A percentile compares a stretch with the other conserved stretches of the same genome.
Conservation (phyloP, 2,329 filamentous ascomycete species). For the Trichophyton simii region DNA sequence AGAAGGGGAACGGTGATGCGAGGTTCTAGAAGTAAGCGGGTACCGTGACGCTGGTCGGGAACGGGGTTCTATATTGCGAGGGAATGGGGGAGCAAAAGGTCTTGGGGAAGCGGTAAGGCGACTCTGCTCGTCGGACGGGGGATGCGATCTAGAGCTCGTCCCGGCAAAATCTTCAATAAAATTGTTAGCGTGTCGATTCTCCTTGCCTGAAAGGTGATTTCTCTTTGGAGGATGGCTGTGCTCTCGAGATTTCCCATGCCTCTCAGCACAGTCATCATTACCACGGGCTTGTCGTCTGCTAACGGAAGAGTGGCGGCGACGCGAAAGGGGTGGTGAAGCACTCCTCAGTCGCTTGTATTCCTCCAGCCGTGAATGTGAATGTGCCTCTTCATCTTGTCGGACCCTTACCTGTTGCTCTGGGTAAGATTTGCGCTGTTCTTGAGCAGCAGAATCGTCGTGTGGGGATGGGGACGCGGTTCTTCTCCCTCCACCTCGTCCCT, state of each 20-base stretch:
- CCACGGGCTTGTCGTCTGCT: constrained; percentile 24
- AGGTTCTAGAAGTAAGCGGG: constrained; percentile 22
- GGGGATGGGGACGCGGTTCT: constrained; percentile 15
- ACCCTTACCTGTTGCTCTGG: constrained; percentile 15
- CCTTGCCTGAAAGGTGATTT: constrained; percentile 25
- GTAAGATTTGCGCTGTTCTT: constrained; percentile 16
- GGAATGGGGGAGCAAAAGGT: not conserved
- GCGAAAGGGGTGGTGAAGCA: constrained; percentile 25
- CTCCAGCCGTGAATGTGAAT: constrained; percentile 18
- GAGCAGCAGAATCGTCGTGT: constrained; percentile 5
- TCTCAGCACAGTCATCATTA: constrained; percentile 26
- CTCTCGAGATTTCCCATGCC: constrained; percentile 25
- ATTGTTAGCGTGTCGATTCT: constrained; percentile 20
- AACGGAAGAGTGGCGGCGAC: constrained; percentile 18
- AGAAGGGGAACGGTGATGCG: constrained; percentile 23
- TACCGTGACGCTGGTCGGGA: constrained; percentile 26
- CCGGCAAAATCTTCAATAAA: constrained; percentile 14
- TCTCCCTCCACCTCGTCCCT: constrained; percentile 16
- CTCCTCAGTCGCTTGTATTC: constrained; percentile 31
- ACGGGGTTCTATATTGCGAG: constrained; percentile 16
- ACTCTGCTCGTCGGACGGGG: constrained; percentile 6
- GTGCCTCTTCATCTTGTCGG: constrained; percentile 20
- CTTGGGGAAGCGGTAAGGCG: constrained; percentile 1
- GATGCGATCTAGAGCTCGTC: constrained; percentile 23
- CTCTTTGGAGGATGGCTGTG: constrained; percentile 24